Evolutionary conservation across 192 early-diverging fungal genomes (phyloP).

Genomic region (Chytriomyces confervae): DNA sequence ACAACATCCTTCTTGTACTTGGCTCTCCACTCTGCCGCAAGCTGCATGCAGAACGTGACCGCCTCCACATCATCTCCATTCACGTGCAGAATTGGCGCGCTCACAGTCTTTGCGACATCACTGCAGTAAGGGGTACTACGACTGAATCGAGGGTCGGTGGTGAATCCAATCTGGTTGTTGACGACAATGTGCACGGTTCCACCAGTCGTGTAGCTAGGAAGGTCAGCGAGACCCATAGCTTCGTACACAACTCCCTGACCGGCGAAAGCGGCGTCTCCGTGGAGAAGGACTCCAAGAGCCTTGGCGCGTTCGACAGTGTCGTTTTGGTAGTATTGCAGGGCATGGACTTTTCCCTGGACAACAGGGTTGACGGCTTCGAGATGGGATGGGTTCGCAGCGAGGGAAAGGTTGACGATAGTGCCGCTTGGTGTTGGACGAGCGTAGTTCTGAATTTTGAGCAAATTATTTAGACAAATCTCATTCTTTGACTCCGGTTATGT

Average conservation of each 20-base stretch:
- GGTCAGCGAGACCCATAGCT: slow-evolving; percentile 92
- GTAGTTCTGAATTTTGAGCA: slow-evolving; percentile 75
- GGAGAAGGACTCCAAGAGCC: slow-evolving; percentile 92
- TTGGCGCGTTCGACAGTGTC: slow-evolving; percentile 79
- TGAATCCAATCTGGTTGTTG: slow-evolving; percentile 99
- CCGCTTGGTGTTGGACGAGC: slow-evolving; percentile 94
- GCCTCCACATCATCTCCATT: slow-evolving; percentile 98
- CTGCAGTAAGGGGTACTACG: slow-evolving; percentile 96
- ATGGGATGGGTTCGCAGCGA: slow-evolving; percentile 98
- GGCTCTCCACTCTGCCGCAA: slow-evolving; percentile 95
- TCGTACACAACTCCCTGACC: slow-evolving; percentile 98
- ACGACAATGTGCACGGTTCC: slow-evolving; percentile 96
- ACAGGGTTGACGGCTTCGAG: slow-evolving; percentile 98
- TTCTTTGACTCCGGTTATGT: neutral
- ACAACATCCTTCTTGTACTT: slow-evolving; percentile 97
- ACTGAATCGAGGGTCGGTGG: slow-evolving; percentile 94
- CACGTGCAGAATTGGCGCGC: slow-evolving; percentile 97
- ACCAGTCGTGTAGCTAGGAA: slow-evolving; percentile 95
- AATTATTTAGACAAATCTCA: neutral
- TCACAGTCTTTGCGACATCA: slow-evolving; percentile 95
- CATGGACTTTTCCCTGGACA: slow-evolving; percentile 97
- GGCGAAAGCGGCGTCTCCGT: slow-evolving; percentile 98
- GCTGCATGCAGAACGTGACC: slow-evolving; percentile 91
- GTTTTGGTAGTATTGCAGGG: slow-evolving; percentile 91
- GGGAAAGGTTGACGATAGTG: slow-evolving; percentile 94